Conservation (phyloP, 192 early-diverging fungal species). For the Coemansia sp. region DNA sequence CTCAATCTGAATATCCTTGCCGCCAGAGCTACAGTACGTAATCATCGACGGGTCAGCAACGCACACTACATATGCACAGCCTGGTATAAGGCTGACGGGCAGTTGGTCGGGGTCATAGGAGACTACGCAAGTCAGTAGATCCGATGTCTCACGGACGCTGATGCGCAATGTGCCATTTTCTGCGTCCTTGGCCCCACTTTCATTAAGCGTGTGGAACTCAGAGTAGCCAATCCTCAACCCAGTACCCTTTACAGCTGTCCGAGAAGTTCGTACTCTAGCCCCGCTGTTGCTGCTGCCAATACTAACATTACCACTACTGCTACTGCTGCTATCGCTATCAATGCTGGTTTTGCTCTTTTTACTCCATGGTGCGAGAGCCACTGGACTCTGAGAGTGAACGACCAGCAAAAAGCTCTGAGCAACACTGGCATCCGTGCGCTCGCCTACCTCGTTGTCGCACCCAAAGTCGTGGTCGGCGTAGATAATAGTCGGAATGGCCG, state of each 20-base stretch:
- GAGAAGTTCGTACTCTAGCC: not conserved
- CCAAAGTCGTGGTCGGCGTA: constrained; percentile 34
- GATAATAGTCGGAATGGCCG: constrained; percentile 16
- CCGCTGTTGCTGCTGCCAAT: not conserved
- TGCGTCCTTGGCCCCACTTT: not conserved
- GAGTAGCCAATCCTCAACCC: constrained; percentile 1
- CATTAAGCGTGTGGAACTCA: not conserved
- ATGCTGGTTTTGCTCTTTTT: constrained; percentile 4
- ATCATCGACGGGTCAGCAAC: not conserved
- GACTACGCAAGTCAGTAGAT: constrained; percentile 15
- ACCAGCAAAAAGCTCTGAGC: constrained; percentile 26
- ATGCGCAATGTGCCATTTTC: not conserved
- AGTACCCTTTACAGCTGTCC: constrained; percentile 14
- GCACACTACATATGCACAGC: constrained; percentile 35
- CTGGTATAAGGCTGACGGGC: constrained; percentile 19
- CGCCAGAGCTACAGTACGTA: not conserved
- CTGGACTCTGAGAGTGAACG: constrained; percentile 23
- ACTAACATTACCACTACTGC: not conserved
- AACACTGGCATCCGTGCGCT: not conserved
- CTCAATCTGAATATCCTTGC: not conserved
- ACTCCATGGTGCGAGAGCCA: not conserved
- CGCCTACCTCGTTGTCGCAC: not conserved
- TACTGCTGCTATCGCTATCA: not conserved
- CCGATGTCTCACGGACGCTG: not conserved
- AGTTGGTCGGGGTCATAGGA: constrained; percentile 11